phyloP scores from a whole-genome alignment of 139 green algal species.

The Chlorella sp. region DNA sequence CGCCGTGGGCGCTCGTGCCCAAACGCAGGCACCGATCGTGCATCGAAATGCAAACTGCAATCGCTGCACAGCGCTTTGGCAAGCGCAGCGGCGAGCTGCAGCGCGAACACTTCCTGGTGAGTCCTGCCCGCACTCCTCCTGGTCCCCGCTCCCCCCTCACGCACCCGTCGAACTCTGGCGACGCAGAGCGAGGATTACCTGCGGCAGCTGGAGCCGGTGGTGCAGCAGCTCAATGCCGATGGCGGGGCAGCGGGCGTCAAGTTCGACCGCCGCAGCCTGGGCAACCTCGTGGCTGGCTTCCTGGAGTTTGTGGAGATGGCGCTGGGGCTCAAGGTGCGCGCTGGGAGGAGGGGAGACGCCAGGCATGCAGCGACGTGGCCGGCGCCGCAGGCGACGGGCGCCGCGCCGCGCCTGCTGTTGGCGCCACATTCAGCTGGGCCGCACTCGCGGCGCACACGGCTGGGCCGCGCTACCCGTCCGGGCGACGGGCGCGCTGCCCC shows the following conservation, averaged over 20 bases:
- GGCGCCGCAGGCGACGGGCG: slow-evolving; percentile 46
- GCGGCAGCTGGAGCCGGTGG: slow-evolving; percentile 42
- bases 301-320: slow-evolving; percentile 83
- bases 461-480: too few relatives aligned
- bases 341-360: not conserved
- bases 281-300: slow-evolving; percentile 59
- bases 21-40: too few relatives aligned
- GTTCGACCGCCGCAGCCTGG: slow-evolving; percentile 64
- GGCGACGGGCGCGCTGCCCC: too few relatives aligned
- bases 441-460: too few relatives aligned
- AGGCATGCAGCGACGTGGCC: not conserved
- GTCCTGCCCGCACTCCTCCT: not conserved
- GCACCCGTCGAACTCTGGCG: not conserved
- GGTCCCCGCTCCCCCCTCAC: not conserved
- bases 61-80: too few relatives aligned
- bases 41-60: too few relatives aligned
- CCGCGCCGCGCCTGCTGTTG: too few relatives aligned
- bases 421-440: too few relatives aligned
- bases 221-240: slow-evolving; percentile 55
- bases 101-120: slow-evolving; percentile 56
- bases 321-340: slow-evolving; percentile 69
- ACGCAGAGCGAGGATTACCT: slow-evolving; percentile 64
- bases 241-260: slow-evolving; percentile 22
- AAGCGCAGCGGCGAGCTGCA: slow-evolving; percentile 54
- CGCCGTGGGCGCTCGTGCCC: too few relatives aligned